Evolutionary conservation across 257 asterid genomes (phyloP), one percentile per base, ranked within the genome.

Genomic region (Petunia secreta): DNA sequence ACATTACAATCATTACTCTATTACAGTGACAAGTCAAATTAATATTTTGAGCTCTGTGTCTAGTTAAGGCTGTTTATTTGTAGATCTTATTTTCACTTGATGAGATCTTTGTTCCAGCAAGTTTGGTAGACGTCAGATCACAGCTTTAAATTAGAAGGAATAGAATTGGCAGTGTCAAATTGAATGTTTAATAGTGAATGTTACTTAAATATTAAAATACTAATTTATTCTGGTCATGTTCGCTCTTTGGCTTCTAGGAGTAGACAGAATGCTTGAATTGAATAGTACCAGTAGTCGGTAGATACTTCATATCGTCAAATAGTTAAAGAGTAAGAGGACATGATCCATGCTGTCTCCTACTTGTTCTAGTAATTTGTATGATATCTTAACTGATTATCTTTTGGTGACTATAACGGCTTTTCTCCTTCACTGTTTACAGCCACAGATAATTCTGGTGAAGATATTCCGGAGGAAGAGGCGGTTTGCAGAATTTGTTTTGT

Each of bases 381-480:
- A 15, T 38, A 69, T 69, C 76, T 69, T 63, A 46, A n/a, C 75
- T 48, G 75, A n/a, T 69, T 65, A 25, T 34, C 53, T 55, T 73
- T 67, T 54, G 52, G 36, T 53, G 63, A 34, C 16, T 50, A 11
- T 73, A 73, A 73, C 50, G 78, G 78, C 46, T 74, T 52, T 73
- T 4, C 75, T 54, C 73, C 37, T 68, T 66, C 8, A 10, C 59
- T 75, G 52, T 83, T 13, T 57, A 68, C 90, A 85, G 91, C 79
- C 65, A 58, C 54, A 68, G 93, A 89, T 80, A 90, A 87, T 81
- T 78, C 85, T 75, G 96, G 88, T 71, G 98, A 95, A 91, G 99
- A 93, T 87, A 95, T 95, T 81, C 99, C 99, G 4, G 98, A 95
- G 86, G 99, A 95, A 89, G 98, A 95, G 84, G 99, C 99, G 50